Base-by-base conservation (phyloP, 2,329 filamentous ascomycete genomes). In the Alternaria tenuissima region DNA sequence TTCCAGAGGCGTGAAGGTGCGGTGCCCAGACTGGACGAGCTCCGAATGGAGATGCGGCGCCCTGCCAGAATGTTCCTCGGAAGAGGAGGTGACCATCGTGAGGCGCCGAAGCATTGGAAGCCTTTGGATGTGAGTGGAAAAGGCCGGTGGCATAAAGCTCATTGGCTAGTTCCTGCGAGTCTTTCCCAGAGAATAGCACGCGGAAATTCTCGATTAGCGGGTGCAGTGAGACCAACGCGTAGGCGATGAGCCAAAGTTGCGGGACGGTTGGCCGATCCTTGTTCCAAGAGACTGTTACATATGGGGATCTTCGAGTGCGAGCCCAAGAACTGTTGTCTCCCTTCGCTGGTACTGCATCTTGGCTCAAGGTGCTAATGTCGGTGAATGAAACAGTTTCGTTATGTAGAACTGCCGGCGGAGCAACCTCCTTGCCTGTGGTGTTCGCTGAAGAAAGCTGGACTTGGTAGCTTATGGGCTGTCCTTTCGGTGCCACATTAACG, bases 51-150 rank as follows among this genome's bases (percentile, higher is more conserved):
- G 76, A 80, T 28, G 73, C 79, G 47, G 80, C 80, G 46, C 80
- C 80, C 64, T 82, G 80, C 80, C 80, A 81, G 60, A 81, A 81
- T n/a, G 76, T 79, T 43, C 81, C 80, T 57, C 86, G 81, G 2
- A 86, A 78, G 46, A 87, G 72, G 26, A 88, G 65, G 36, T 87
- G 66, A 11, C 77, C 70, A 55, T 78, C 78, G 52, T 78, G 75
- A 7, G 77, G 62, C 24, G 71, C 73, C 47, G 73, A 70, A 38
- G 68, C 42, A 74, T 73, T 47, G 67, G 81, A 63, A 71, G 76
- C 55, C 43, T 65, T 76, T 7, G 81, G 81, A 67, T 83, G 78
- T 28, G 76, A 66, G 16, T 79, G 75, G 5, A 80, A 82, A 6
- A 85, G 74, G n/a, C 81, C 81, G 18, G 77, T 78, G 11, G 67